A percentile compares a stretch with the other conserved stretches of the same genome.
phyloP scores from a whole-genome alignment of 2,329 filamentous ascomycete genomes.

The Colletotrichum theobromicola region DNA sequence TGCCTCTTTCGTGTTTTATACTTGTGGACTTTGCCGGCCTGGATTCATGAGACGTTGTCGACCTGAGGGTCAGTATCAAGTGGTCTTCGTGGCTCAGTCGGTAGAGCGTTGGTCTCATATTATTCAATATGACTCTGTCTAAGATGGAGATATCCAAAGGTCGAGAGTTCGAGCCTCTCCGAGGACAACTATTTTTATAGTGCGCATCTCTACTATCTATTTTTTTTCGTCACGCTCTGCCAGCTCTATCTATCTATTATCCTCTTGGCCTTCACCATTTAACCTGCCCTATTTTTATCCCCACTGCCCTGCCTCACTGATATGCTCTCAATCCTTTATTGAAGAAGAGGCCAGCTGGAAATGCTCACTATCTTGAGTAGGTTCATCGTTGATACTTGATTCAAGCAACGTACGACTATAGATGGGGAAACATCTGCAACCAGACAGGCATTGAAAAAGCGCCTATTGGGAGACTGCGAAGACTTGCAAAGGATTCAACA shows the following conservation, averaged over 20 bases:
- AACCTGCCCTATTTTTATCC: too few species aligned
- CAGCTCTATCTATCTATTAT: too few species aligned
- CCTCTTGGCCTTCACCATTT: too few species aligned
- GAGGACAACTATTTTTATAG: slow-evolving; percentile 1
- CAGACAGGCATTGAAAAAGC: background rate
- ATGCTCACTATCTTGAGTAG: too few species aligned
- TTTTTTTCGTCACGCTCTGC: too few species aligned
- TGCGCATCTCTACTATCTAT: too few species aligned
- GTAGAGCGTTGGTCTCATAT: slow-evolving; percentile 23
- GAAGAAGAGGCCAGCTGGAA: too few species aligned
- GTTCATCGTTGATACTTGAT: too few species aligned
- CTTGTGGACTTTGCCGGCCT: fast-evolving
- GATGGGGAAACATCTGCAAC: background rate
- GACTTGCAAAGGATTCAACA: background rate
- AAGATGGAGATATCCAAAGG: slow-evolving; percentile 16
- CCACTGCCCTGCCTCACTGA: too few species aligned
- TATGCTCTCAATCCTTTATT: too few species aligned
- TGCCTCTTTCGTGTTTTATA: background rate
- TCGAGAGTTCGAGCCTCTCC: slow-evolving; percentile 22
- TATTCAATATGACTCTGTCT: background rate
- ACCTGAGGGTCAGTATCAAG: fast-evolving
- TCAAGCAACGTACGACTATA: background rate
- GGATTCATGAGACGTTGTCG: background rate
- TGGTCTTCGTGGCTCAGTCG: slow-evolving; percentile 20
- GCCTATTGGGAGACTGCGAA: background rate